Conservation (phyloP, 2,329 filamentous ascomycete species). For the Pleoardoris graminearum region DNA sequence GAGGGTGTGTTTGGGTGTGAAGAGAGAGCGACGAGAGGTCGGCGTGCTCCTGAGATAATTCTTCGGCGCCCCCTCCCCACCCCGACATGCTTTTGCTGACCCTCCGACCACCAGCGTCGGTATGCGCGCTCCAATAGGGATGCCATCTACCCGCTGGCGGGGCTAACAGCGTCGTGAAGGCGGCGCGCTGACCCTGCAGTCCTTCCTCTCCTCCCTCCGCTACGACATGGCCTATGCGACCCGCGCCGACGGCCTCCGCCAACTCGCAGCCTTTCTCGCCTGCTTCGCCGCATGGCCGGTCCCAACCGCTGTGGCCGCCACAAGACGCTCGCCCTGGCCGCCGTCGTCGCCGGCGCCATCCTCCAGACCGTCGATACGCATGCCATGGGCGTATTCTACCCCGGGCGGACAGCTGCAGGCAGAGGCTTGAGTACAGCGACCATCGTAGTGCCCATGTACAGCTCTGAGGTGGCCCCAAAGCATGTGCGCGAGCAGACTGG, state of each 20-base stretch:
- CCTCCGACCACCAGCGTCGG: constrained; percentile 5
- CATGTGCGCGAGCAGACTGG: constrained; percentile 50
- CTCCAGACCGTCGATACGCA: constrained; percentile 55
- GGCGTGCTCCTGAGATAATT: neutral
- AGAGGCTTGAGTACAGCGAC: constrained; percentile 46
- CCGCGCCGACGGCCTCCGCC: constrained; percentile 53
- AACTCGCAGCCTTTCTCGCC: constrained; percentile 58
- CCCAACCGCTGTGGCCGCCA: constrained; percentile 53
- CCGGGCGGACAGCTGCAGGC: constrained; percentile 67
- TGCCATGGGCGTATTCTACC: constrained; percentile 47
- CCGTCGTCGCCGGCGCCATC: constrained; percentile 47
- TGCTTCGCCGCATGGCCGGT: constrained; percentile 56
- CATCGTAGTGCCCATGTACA: constrained; percentile 53
- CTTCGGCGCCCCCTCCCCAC: neutral
- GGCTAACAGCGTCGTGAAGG: constrained; percentile 29
- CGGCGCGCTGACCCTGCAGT: constrained; percentile 51
- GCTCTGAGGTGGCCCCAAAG: constrained; percentile 53
- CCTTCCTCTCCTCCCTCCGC: constrained; percentile 50
- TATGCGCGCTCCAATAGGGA: neutral
- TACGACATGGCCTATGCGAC: constrained; percentile 48
- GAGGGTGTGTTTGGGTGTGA: neutral
- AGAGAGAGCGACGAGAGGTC: neutral
- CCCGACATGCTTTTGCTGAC: neutral
- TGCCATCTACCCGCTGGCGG: neutral
- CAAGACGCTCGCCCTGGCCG: constrained; percentile 51